Evolutionary conservation across 108 stramenopile species (phyloP).

Genomic region (Seminavis robusta): DNA sequence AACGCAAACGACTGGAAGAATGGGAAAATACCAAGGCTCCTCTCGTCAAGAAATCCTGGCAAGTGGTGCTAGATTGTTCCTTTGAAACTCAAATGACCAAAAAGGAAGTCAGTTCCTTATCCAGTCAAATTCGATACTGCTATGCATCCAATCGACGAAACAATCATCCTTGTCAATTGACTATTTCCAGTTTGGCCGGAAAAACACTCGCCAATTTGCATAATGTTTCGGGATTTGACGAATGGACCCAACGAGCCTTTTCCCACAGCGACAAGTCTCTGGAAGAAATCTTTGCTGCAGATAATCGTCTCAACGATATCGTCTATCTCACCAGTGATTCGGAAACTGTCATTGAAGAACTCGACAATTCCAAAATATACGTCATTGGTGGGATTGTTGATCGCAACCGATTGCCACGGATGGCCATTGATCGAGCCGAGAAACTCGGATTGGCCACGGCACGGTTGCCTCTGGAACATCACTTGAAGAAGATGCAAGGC

Average conservation of each 20-base stretch:
- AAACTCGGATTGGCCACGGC: slow-evolving; percentile 65
- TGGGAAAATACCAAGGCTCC: slow-evolving; percentile 35
- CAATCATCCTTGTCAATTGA: slow-evolving; percentile 41
- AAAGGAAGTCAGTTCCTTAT: slow-evolving; percentile 65
- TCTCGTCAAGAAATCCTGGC: slow-evolving; percentile 16
- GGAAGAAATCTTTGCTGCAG: slow-evolving; percentile 42
- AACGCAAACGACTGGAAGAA: slow-evolving; percentile 36
- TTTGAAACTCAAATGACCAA: slow-evolving; percentile 68
- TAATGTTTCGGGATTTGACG: slow-evolving; percentile 73
- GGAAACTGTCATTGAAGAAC: slow-evolving; percentile 36
- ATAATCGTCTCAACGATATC: slow-evolving; percentile 31
- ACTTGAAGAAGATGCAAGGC: slow-evolving; percentile 46
- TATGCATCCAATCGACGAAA: slow-evolving; percentile 61
- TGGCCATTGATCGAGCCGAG: slow-evolving; percentile 58
- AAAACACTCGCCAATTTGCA: slow-evolving; percentile 45
- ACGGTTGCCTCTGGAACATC: slow-evolving; percentile 56
- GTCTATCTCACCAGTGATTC: slow-evolving; percentile 86
- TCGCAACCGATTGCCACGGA: slow-evolving; percentile 71
- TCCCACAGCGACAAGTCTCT: slow-evolving; percentile 29
- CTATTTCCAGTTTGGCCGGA: slow-evolving; percentile 39
- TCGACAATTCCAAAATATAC: slow-evolving; percentile 68
- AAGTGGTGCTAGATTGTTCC: slow-evolving; percentile 68
- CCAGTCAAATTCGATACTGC: slow-evolving; percentile 65
- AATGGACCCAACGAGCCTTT: slow-evolving; percentile 65
- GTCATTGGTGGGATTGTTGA: slow-evolving; percentile 89